Percentiles rank a stretch among this genome's conserved stretches.
Evolutionary conservation across 495 filamentous ascomycete genomes (phyloP).

Genomic region (Tuber indicum): DNA sequence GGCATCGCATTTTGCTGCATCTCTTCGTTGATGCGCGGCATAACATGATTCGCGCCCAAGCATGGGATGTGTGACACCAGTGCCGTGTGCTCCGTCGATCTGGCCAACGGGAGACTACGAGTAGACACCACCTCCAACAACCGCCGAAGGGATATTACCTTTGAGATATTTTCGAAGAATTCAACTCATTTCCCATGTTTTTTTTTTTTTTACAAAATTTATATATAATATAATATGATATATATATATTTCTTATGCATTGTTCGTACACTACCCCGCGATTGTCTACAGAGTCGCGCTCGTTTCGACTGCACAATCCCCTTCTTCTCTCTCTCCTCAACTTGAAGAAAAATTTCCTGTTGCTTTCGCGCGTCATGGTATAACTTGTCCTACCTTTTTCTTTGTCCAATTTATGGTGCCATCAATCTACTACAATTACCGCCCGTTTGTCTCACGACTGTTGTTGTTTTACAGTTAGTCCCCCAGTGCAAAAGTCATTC

Average conservation of each 20-base stretch:
- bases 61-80: too few relatives aligned
- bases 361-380: not conserved
- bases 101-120: too few relatives aligned
- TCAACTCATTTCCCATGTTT: too few relatives aligned
- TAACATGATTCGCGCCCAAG: too few relatives aligned
- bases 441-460: not conserved
- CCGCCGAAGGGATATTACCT: too few relatives aligned
- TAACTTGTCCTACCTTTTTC: not conserved
- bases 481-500: not conserved
- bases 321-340: not conserved
- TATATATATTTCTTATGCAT: not conserved
- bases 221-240: too few relatives aligned
- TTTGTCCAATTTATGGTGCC: not conserved
- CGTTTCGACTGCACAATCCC: not conserved
- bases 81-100: too few relatives aligned
- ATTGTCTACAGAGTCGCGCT: not conserved
- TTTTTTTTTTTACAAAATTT: too few relatives aligned
- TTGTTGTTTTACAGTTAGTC: not conserved
- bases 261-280: not conserved
- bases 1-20: too few relatives aligned
- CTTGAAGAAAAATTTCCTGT: not conserved
- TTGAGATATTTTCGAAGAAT: too few relatives aligned
- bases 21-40: too few relatives aligned
- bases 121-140: too few relatives aligned
- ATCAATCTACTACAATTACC: not conserved